Evolutionary conservation across 805 yeast genomes (phyloP), one percentile per base, ranked within the genome.

Genomic region (Kurtzmaniella fragi): DNA sequence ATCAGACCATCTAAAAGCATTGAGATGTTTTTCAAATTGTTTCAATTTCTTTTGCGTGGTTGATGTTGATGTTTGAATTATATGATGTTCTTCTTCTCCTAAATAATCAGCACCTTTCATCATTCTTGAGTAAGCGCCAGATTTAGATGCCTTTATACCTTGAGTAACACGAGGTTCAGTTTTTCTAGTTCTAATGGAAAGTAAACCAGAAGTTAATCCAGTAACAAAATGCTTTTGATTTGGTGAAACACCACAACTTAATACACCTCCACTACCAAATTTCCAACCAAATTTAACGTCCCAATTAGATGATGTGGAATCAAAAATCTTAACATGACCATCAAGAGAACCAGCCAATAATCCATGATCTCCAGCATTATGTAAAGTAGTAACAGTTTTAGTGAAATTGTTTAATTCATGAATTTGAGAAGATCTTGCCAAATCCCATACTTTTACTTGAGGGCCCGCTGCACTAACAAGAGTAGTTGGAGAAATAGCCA

Each of bases 271-370:
- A 38, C 64, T 56, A 28, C 96, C 96, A 56, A 85, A 91, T 62
- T 90, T 91, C 97, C 98, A 91, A 35, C 97, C 97, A 57, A 89
- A 91, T 58, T 84, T 86, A 44, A 91, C 96, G 44, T 83, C 84
- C 87, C 91, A 90, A 50, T 77, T 75, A 31, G 76, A 55, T 16
- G 82, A 75, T 20, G 75, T 64, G 29, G 86, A 77, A 60, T 90
- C 97, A 58, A 91, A 87, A 33, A 90, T 90, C 62, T 93, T 93
- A 43, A 93, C 96, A 61, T 93, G 99, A 15, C 99, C 99, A 63
- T 93, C 99, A 42, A 93, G 70, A 0, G 97, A 89, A 13, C 98
- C 97, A 2, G 95, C 97, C 25, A 93, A 66, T 33, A 93, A 67
- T n/a, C 93, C 91, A 37, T 78, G 67, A 45, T 79, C 86, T 25